Base-by-base conservation (phyloP, 2,329 filamentous ascomycete genomes). In the Claviceps pazoutovae region DNA sequence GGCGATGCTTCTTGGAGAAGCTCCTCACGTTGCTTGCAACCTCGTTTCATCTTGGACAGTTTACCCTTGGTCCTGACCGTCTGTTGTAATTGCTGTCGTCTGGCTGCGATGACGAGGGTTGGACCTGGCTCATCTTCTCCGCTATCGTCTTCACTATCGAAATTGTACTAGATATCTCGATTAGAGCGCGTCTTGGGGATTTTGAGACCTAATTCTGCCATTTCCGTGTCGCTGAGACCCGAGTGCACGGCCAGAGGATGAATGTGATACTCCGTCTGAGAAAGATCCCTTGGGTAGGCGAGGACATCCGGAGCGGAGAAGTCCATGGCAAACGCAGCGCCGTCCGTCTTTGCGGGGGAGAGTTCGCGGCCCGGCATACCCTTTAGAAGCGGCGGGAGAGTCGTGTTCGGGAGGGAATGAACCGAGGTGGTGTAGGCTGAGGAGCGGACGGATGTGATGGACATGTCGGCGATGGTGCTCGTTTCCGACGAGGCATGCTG, bases 351-450 rank as follows among this genome's bases (percentile, higher is more conserved):
- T 14, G 69, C 64, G 3, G 60, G 61, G 0, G 66, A 67, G 9
- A 70, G 55, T 49, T 71, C 68, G 50, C 68, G 62, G 2, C 68
- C 68, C 1, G 69, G 68, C 51, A 68, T 63, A 5, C 68, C 67
- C 48, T 55, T 60, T 9, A 70, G 60, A 0, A 71, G 60, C 76
- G 68, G 90, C 36, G 62, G 59, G 0, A 58, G 59, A 7, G 56
- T 53, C 4, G 56, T 48, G 21, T 56, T 53, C 0, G 53, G 51
- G 1, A 56, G 53, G 3, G 50, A 48, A 19, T 51, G 48, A 11
- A 39, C 21, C 14, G 50, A 47, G n/a, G 47, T 34, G 30, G 30
- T 56, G 4, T 44, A 30, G 2, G 42, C 38, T 7, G 46, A 57
- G 4, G 51, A 52, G 7, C 51, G 51, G 9, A 48, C 16, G 8